Percentiles rank a stretch among this genome's conserved stretches.
phyloP scores from a whole-genome alignment of 148 eudicot genomes.

The Fagopyrum tataricum region DNA sequence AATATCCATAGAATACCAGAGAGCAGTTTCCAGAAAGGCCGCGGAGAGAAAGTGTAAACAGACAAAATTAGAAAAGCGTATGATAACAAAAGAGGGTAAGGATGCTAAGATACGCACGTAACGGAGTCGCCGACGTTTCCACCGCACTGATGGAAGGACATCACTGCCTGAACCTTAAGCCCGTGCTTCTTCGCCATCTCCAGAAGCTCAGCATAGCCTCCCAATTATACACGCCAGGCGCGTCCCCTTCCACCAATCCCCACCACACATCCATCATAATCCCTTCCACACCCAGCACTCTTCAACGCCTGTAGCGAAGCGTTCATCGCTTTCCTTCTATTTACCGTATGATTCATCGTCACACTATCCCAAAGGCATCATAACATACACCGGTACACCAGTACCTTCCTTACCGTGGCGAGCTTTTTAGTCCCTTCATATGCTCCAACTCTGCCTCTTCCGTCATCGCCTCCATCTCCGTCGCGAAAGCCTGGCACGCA shows the following conservation, averaged over 20 bases:
- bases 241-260: constrained; percentile 61
- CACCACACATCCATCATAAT: constrained; percentile 82
- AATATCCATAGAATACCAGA: background rate
- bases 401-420: constrained; percentile 18
- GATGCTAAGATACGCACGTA: constrained; percentile 15
- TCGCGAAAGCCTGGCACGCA: constrained; percentile 51
- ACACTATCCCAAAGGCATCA: constrained; percentile 82
- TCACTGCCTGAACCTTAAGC: constrained; percentile 53
- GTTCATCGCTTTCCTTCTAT: constrained; percentile 58
- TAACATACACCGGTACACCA: constrained; percentile 67
- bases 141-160: constrained; percentile 74
- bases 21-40: background rate
- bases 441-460: constrained; percentile 18
- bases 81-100: background rate
- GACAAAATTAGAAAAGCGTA: background rate
- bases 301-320: constrained; percentile 49
- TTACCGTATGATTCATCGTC: constrained; percentile 43
- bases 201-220: constrained; percentile 40
- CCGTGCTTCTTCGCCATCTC: constrained; percentile 35
- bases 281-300: constrained; percentile 54
- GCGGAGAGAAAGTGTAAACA: background rate
- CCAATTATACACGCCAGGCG: constrained; percentile 56
- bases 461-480: background rate
- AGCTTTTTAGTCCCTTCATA: constrained; percentile 11
- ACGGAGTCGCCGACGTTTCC: constrained; percentile 37